Evolutionary conservation across 805 yeast genomes (phyloP), one percentile per base, ranked within the genome.

Genomic region (Kluyveromyces aestuarii): DNA sequence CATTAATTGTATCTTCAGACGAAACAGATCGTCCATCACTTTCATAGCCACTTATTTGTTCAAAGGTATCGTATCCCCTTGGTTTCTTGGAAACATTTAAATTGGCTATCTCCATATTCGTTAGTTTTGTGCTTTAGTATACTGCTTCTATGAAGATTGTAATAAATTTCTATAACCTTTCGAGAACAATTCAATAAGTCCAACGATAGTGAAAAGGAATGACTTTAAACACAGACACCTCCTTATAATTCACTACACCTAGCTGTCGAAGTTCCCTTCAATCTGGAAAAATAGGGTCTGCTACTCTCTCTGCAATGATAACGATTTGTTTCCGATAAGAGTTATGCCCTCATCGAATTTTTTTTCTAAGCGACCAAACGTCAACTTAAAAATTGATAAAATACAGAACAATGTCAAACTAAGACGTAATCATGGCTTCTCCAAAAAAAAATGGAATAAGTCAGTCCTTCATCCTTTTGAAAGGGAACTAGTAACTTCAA

Each of bases 21-120:
- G 41, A 41, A n/a, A 47, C 52, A 7, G 52, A 50, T 30, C 47
- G 19, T 13, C 52, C 52, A 36, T 50, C 52, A 41, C 52, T 50
- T 8, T 44, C 50, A 38, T 50, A 50, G 11, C 46, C 49, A 46
- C 13, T 30, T 18, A 14, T 17, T 6, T 36, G 21, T 11, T 13
- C 14, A 18, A 43, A 17, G 27, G 45, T 33, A 30, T 33, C 45
- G 10, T 43, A 43, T 7, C 35, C 35, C 11, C 45, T 14, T 37
- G 18, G 17, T 37, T 37, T 37, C 14, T 37, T 37, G 25, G 40
- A 38, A 18, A 18, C 38, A 14, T 17, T 19, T n/a, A 45, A 39
- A 18, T 6, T 27, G 11, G 27, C 8, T 19, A 5, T 16, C 10
- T 13, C 35, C 35, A 30, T 30, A 8, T 30, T 13, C 35, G 14